A percentile compares a stretch with the other conserved stretches of the same genome.
Conservation (phyloP, 1,139 yeast genomes). For the Magnusiomyces ingens region DNA sequence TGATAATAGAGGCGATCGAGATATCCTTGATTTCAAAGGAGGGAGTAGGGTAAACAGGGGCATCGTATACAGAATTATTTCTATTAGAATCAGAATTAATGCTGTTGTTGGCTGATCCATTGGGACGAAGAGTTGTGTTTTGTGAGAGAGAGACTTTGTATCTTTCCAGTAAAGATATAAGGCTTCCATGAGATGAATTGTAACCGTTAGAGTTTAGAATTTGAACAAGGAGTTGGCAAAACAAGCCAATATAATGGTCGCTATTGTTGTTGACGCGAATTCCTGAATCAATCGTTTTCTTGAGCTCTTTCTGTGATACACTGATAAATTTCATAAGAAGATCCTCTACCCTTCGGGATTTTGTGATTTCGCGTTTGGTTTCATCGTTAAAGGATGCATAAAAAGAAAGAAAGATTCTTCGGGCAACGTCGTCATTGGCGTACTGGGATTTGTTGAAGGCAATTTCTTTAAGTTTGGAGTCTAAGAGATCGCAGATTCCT, state of each 20-base stretch:
- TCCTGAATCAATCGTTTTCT: constrained; percentile 37
- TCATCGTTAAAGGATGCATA: constrained; percentile 10
- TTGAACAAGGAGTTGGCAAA: constrained; percentile 49
- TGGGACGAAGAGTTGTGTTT: constrained; percentile 13
- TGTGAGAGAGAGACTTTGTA: constrained; percentile 21
- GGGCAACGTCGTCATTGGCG: constrained; percentile 14
- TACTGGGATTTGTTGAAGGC: constrained; percentile 39
- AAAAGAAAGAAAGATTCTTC: constrained; percentile 16
- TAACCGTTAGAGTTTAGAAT: constrained; percentile 37
- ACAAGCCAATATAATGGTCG: constrained; percentile 50
- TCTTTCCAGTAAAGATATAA: constrained; percentile 29
- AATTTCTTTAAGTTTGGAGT: constrained; percentile 44
- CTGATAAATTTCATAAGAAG: constrained; percentile 60
- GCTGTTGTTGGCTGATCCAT: background rate
- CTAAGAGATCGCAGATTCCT: constrained; percentile 43
- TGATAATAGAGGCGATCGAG: constrained; percentile 23
- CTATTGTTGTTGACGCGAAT: constrained; percentile 35
- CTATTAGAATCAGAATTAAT: constrained; percentile 7
- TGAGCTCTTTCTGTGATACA: constrained; percentile 57
- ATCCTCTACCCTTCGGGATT: constrained; percentile 51
- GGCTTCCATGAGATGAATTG: constrained; percentile 22
- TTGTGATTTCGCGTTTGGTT: constrained; percentile 22
- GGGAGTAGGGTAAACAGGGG: constrained; percentile 24
- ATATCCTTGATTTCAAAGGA: constrained; percentile 27
- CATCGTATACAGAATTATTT: constrained; percentile 10